Conservation (phyloP, 1,284 basidiomycete genomes). For the Inonotus obliquus region DNA sequence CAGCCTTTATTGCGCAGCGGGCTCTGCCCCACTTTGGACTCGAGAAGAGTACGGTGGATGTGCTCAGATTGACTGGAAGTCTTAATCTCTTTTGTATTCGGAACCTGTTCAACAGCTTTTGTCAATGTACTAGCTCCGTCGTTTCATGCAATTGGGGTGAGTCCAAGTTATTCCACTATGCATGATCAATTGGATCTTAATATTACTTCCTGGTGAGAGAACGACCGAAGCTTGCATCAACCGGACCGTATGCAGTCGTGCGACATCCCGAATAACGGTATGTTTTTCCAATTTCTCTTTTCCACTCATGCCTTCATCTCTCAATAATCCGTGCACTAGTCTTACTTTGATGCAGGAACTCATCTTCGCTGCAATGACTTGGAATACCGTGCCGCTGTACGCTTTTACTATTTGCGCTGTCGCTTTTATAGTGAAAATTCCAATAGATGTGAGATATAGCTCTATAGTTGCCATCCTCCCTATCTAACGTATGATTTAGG, state of each 20-base stretch:
- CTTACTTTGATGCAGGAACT: background rate
- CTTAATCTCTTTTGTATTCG: background rate
- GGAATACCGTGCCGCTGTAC: background rate
- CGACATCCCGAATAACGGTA: too few relatives aligned
- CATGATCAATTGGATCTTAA: background rate
- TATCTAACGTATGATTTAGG: background rate
- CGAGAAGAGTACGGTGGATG: background rate
- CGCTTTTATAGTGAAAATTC: background rate
- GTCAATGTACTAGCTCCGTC: background rate
- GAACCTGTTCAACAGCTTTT: background rate
- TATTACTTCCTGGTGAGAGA: background rate
- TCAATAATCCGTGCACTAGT: background rate
- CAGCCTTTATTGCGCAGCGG: background rate
- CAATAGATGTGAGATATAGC: background rate
- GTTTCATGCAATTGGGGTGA: background rate
- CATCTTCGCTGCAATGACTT: background rate
- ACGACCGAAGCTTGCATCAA: background rate
- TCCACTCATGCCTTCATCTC: background rate
- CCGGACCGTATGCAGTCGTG: background rate
- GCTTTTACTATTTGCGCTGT: background rate
- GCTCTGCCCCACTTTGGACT: background rate
- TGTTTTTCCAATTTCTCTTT: too few relatives aligned
- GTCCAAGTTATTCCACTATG: background rate
- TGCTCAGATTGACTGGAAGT: background rate
- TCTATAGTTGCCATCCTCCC: background rate